Evolutionary conservation across 1,284 basidiomycete species (phyloP), one percentile per base, ranked within the genome.

Genomic region (Fistulina hepatica): DNA sequence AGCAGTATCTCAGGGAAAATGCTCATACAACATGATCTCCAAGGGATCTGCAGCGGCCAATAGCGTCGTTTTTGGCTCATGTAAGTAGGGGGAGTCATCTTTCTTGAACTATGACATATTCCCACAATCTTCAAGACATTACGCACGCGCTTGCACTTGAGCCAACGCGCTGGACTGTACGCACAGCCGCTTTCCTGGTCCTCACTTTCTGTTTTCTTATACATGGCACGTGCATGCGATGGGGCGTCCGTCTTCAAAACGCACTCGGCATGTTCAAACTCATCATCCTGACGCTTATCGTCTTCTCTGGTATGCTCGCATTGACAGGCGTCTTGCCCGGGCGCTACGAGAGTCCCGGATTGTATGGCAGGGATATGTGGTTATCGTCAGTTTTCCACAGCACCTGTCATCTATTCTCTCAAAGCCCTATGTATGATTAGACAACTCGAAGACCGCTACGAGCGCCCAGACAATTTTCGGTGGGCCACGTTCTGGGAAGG

Each of bases 181-280:
- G 73, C 12, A 47, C 69, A 3, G 59, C 65, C 7, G 80, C 71
- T 2, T 65, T 80, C 31, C 48, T 60, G 5, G 76, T 75, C 49
- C 55, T 74, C 23, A 73, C 75, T 0, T 71, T 72, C 45, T 65
- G 71, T 33, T 60, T 76, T 37, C 17, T 75, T 16, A 57, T 78
- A 3, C 82, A 85, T 44, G 73, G 75, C 3, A 64, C 58, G 2
- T 59, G 65, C 33, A 57, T 73, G 21, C 65, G 67, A 28, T 68
- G 64, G 54, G 82, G 82, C 2, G 46, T 85, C 0, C 68, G 65
- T 5, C 55, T 85, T 8, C 79, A 82, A 51, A 82, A 85, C 47
- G 47, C 57, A 1, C 64, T 85, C 1, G 80, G 77, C n/a, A 45
- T 67, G 22, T 71, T 78, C 56, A 84, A 83, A 48, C 54, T 84